Conservation (phyloP, 2,329 filamentous ascomycete species). For the Paracamarosporium sp. region DNA sequence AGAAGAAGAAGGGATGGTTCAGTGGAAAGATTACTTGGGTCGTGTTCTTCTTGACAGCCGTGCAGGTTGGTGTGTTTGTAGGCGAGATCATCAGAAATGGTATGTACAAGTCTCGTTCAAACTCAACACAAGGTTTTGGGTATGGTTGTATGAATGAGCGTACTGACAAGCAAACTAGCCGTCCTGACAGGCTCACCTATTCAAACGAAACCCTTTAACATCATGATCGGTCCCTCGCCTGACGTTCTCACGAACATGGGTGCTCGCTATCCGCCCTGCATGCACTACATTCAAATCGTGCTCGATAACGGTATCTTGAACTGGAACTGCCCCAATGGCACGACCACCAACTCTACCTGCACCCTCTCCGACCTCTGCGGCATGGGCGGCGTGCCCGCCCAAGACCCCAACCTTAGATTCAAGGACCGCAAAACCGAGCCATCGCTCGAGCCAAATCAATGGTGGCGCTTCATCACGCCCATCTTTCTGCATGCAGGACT, state of each 20-base stretch:
- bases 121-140: neutral
- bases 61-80: constrained; percentile 86
- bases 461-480: constrained; percentile 94
- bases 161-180: constrained; percentile 53
- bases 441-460: constrained; percentile 81
- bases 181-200: constrained; percentile 80
- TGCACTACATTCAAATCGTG: constrained; percentile 79
- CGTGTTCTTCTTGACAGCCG: constrained; percentile 77
- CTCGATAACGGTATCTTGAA: constrained; percentile 60
- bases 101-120: constrained; percentile 49
- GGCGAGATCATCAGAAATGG: constrained; percentile 85
- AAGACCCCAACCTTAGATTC: constrained; percentile 45
- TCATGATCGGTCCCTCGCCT: constrained; percentile 93
- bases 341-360: constrained; percentile 72
- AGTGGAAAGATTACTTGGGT: constrained; percentile 74
- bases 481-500: constrained; percentile 96
- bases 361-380: constrained; percentile 82
- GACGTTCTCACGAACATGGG: constrained; percentile 97
- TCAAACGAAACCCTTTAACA: constrained; percentile 88
- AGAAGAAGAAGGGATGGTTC: constrained; percentile 61
- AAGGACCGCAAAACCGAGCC: constrained; percentile 59
- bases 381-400: constrained; percentile 77
- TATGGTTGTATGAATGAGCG: neutral
- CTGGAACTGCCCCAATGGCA: constrained; percentile 81
- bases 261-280: constrained; percentile 88